Base-by-base conservation (phyloP, 768 basidiomycete species). In the Udeniomyces megalosporus region DNA sequence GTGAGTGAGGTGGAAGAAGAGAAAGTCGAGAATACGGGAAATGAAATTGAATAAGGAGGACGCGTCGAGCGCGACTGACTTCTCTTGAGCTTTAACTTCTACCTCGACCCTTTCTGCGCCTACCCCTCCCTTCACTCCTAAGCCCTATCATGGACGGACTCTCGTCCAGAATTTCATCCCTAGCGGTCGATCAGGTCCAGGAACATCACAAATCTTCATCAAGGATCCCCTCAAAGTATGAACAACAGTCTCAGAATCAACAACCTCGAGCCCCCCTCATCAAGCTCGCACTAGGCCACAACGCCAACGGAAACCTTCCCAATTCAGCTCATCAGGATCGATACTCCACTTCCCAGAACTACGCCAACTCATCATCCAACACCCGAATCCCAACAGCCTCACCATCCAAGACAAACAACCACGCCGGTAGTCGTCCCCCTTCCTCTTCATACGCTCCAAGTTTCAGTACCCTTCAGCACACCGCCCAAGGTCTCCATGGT, bases 401-500 rank as follows among this genome's bases (percentile, higher is more conserved):
- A 17, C 38, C 38, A 42, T 42, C 38, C 38, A 42, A 42, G 17
- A 42, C 38, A 17, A 42, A 8, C 38, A 17, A 42, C 38, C 10
- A 17, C 38, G 10, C 38, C 8, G 38, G 38, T 17, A 42, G 8
- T 42, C 38, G 17, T 8, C 17, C 38, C 38, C 17, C 38, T 8
- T 8, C 38, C 38, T 8, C 38, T 42, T 42, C 38, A 42, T 42
- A 42, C n/a, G n/a, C n/a, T n/a, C n/a, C n/a, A n/a, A n/a, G n/a
- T n/a, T n/a, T n/a, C n/a, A n/a, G n/a, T n/a, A n/a, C 48, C 3
- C 52, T 34, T n/a, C 67, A 70, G 48, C 72, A 74, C 58, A 68
- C 71, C 0, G 73, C 73, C 34, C 73, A 74, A 63, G 73, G 73
- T 0, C 45, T 72, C 34, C 73, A 73, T 58, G 73, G 73, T n/a